These are phyloP conservation scores for Beauveria bassiana DNA, from an alignment of 2,329 filamentous ascomycete species.

Conservation along the genomic window DNA sequence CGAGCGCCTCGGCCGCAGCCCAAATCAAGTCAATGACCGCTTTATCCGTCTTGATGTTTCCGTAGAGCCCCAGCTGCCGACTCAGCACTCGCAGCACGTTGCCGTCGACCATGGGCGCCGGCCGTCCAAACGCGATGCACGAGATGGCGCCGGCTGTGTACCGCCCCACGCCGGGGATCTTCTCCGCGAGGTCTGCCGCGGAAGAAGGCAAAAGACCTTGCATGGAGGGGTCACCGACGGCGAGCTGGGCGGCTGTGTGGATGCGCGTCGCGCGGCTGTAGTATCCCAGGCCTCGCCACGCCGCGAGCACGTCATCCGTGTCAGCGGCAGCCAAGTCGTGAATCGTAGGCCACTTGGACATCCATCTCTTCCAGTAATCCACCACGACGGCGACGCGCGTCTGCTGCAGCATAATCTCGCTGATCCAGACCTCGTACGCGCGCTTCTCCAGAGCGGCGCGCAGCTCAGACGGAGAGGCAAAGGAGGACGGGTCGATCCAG, in stretches of 20 bases:
- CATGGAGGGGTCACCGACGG: slow-evolving; percentile 34
- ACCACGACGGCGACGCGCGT: slow-evolving; percentile 55
- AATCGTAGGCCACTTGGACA: slow-evolving; percentile 52
- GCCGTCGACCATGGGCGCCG: slow-evolving; percentile 55
- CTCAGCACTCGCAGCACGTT: slow-evolving; percentile 56
- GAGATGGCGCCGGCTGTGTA: slow-evolving; percentile 58
- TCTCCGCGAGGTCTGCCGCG: slow-evolving; percentile 37
- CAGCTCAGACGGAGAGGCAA: slow-evolving; percentile 24
- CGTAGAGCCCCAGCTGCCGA: slow-evolving; percentile 49
- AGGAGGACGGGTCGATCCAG: slow-evolving; percentile 40
- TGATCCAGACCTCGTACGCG: slow-evolving; percentile 60
- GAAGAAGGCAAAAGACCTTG: slow-evolving; percentile 42
- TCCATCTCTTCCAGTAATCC: slow-evolving; percentile 57
- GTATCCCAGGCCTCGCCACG: slow-evolving; percentile 56
- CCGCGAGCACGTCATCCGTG: slow-evolving; percentile 47
- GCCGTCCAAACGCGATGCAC: slow-evolving; percentile 52
- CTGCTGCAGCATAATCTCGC: slow-evolving; percentile 61
- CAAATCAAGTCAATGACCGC: slow-evolving; percentile 45
- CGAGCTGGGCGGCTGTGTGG: slow-evolving; percentile 46
- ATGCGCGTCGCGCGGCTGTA: slow-evolving; percentile 57
- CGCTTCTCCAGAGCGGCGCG: slow-evolving; percentile 40
- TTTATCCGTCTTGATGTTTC: slow-evolving; percentile 50
- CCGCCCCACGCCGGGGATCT: slow-evolving; percentile 51
- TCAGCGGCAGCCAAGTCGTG: slow-evolving; percentile 45
- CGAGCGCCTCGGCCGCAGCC: slow-evolving; percentile 49